phyloP scores from a whole-genome alignment of 345 rosid genomes.

The Syzygium jambos region DNA sequence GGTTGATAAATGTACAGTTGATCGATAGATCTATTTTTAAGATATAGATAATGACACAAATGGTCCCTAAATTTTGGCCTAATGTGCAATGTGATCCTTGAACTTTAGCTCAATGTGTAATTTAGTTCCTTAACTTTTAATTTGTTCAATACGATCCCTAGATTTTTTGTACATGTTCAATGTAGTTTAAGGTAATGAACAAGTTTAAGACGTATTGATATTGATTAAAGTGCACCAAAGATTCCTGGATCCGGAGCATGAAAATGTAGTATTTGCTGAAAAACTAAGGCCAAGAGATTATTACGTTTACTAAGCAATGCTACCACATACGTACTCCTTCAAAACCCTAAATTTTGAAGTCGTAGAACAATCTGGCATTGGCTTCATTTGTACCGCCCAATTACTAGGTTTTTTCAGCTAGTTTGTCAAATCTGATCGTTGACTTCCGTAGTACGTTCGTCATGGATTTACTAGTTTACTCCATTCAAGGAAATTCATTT shows the following conservation, averaged over 20 bases:
- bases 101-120: too few relatives aligned
- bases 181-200: background rate
- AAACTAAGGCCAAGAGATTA: background rate
- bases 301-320: background rate
- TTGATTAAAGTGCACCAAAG: background rate
- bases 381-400: background rate
- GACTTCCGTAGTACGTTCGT: background rate
- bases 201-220: background rate
- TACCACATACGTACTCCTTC: background rate
- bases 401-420: background rate
- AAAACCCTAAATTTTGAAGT: background rate
- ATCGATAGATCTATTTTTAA: background rate
- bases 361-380: background rate
- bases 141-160: too few relatives aligned
- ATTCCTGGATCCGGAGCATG: background rate
- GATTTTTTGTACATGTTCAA: too few relatives aligned
- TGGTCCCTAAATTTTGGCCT: too few relatives aligned
- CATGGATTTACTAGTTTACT: background rate
- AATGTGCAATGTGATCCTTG: too few relatives aligned
- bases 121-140: too few relatives aligned
- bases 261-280: background rate
- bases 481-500: background rate
- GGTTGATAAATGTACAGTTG: background rate
- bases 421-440: background rate
- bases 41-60: background rate